Base-by-base conservation (phyloP, 306 rosid genomes). In the Rosa multiflora region DNA sequence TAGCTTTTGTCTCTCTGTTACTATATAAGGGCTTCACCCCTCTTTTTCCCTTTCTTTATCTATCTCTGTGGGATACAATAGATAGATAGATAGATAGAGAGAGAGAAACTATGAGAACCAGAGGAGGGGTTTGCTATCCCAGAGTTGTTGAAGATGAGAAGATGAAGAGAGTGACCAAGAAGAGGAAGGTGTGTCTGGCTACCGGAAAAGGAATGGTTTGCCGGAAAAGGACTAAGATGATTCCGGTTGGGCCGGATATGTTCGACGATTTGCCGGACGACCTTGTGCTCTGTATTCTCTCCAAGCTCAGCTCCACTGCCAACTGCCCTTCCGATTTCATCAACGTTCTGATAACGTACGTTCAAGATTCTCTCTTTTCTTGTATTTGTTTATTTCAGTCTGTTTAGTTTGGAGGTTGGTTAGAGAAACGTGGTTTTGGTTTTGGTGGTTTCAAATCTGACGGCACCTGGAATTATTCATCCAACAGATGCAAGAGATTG, bases 181-280 rank as follows among this genome's bases (percentile, higher is more conserved):
- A 87, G 72, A 87, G 84, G 58, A 87, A 85, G 29, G 83, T 81
- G 63, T 72, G 64, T 70, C 48, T 67, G 49, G 43, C 72, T 4
- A 37, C 74, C n/a, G 78, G 42, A 21, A 84, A 84, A 5, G 44
- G 79, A 52, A 17, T 35, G n/a, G 20, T 32, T 26, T n/a, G 32
- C 82, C 89, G 87, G 58, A 93, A 91, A 80, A 83, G 86, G 67
- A 88, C 21, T 4, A 83, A 76, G 44, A 68, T 23, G 63, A 12
- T 51, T 53, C 44, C 39, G 56, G 39, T 32, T 1, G 83, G 44
- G 10, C 9, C 23, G 4, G 90, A 87, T 59, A 87, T 88, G 6
- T 94, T 94, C 10, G 97, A 94, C 9, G 74, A 86, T 15, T 80
- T 94, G 73, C 97, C 94, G 0, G 99, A 92, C 5, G 99, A 94